Conservation (phyloP, 345 rosid genomes). For the Eucalyptus urophylla region DNA sequence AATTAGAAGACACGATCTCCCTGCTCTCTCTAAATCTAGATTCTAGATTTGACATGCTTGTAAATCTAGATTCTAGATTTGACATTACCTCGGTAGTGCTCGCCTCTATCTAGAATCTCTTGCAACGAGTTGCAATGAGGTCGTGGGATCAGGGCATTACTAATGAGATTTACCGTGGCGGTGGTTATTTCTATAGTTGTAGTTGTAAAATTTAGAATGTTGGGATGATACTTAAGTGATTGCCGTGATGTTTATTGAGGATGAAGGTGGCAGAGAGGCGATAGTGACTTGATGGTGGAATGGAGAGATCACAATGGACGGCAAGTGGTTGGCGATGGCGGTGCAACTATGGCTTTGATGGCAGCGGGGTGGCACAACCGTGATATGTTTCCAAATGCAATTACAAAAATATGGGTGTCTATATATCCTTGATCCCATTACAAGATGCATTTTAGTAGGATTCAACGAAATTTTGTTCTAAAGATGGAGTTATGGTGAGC, state of each 20-base stretch:
- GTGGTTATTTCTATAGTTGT: not conserved
- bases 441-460: not conserved
- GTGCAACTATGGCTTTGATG: not conserved
- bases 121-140: not conserved
- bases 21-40: not conserved
- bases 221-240: not conserved
- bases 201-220: not conserved
- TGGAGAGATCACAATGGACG: not conserved
- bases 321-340: not conserved
- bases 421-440: not conserved
- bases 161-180: not conserved
- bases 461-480: not conserved
- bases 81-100: fast-evolving
- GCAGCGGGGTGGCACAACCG: not conserved
- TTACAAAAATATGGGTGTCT: not conserved
- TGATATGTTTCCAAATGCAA: not conserved
- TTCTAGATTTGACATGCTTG: not conserved
- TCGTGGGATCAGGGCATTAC: not conserved
- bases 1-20: not conserved
- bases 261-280: not conserved
- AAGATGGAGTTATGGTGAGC: not conserved
- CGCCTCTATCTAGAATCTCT: not conserved
- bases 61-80: not conserved
- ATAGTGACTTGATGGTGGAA: not conserved
- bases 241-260: not conserved